Evolutionary conservation across 306 rosid genomes (phyloP).

Genomic region (Prunus mongolica): DNA sequence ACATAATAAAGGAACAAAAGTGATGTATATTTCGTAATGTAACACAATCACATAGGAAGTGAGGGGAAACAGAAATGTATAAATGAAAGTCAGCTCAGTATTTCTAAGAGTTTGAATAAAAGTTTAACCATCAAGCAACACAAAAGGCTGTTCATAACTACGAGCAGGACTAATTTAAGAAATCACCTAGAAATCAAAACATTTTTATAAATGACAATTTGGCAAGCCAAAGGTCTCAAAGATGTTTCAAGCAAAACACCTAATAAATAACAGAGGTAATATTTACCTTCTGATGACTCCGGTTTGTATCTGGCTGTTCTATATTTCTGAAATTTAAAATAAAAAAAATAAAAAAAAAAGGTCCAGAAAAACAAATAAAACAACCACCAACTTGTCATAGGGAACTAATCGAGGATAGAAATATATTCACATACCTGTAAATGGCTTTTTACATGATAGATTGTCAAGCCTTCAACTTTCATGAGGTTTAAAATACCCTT

Average conservation of each 20-base stretch:
- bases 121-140: background rate
- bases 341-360: background rate
- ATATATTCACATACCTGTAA: conserved; percentile 55
- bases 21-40: background rate
- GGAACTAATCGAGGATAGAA: conserved; percentile 8
- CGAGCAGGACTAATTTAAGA: background rate
- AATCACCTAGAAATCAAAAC: background rate
- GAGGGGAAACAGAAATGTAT: conserved; percentile 6
- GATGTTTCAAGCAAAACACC: background rate
- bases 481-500: conserved; percentile 82
- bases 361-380: conserved; percentile 12
- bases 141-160: background rate
- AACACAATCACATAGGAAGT: background rate
- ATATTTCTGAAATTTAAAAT: conserved; percentile 65
- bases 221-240: background rate
- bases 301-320: conserved; percentile 95
- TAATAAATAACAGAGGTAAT: conserved; percentile 21
- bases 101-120: background rate
- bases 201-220: background rate
- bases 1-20: conserved; percentile 8
- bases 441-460: conserved; percentile 97
- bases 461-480: conserved; percentile 88
- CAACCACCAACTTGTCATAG: conserved; percentile 14
- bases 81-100: background rate
- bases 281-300: conserved; percentile 77